Base-by-base conservation (phyloP, 768 basidiomycete genomes). In the Rubroboletus pulcherrimus region DNA sequence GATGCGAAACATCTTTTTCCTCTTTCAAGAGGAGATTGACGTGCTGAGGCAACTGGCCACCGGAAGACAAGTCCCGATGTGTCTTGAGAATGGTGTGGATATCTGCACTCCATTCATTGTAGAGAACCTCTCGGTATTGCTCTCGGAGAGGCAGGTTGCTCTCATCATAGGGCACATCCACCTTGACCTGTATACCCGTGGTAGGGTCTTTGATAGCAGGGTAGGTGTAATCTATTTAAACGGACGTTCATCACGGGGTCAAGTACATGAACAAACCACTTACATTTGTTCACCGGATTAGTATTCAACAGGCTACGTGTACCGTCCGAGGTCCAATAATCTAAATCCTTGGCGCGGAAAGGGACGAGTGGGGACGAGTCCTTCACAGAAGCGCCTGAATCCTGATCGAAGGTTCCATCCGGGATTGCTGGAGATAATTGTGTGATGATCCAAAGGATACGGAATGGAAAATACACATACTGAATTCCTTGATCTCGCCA, bases 161-260 rank as follows among this genome's bases (percentile, higher is more conserved):
- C 8, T 30, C 33, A 2, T 64, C 49, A 2, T 61, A 61, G 1
- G 63, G 59, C 7, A 35, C 49, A 12, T 58, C 49, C n/a, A 65
- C 63, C 37, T 58, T 39, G 35, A 65, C 59, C 11, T 49, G 40
- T 8, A 6, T 12, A 11, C 45, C 46, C 2, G 53, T 52, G 6
- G 4, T n/a, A 19, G 48, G 39, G 29, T 62, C 63, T 10, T 11
- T 59, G 26, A 64, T 62, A 8, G 52, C 24, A 29, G 63, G 63
- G 30, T 64, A 64, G 11, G 63, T 62, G 40, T 64, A 64, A 39
- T 65, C 63, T 64, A 33, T 54, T 11, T 21, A 14, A 45, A 33
- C 7, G 3, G 11, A 19, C 2, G 5, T 49, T 45, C 8, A 31
- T 51, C 12, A 30, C 4, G 5, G 5, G 10, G 7, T 43, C 10